Evolutionary conservation across 2,329 filamentous ascomycete species (phyloP), one percentile per base, ranked within the genome.

Genomic region (Mariannaea sp.): DNA sequence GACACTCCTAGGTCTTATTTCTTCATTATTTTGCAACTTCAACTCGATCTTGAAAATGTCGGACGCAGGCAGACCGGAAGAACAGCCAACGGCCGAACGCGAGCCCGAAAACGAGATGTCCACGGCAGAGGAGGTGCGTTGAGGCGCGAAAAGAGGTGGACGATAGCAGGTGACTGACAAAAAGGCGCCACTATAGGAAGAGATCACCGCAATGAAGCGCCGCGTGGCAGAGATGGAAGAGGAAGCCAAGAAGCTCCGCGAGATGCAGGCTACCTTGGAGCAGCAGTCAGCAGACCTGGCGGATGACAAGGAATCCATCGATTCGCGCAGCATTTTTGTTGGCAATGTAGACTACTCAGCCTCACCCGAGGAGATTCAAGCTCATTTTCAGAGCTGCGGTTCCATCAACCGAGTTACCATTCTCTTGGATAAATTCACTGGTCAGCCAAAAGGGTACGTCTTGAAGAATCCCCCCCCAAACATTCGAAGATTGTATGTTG

Each of bases 331-430:
- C 76, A 92, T 99, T 74, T 99, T 99, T 72, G 94, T 99, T 38
- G 94, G 94, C 64, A 99, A 99, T 66, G 94, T 99, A 62, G 94
- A 99, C 75, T 99, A 99, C 74, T 92, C 90, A 58, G 92, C 93
- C 17, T 95, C 92, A 22, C 94, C 94, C 2, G 94, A 99, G 76
- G 94, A 99, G 78, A 67, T 99, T 55, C 94, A 99, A 78, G 90
- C 92, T 55, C 94, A 99, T 71, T 99, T 99, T 77, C 92, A 96
- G 79, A 95, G 87, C 79, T 96, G 92, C 68, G 94, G 94, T 56
- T 91, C 89, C 63, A 99, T 99, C 80, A 99, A 99, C 75, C 88
- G 94, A 56, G 94, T 99, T 55, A 99, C 94, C 1, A 99, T 99
- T 63, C 79, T 99, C 64, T 78, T 99, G 65, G 94, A 99, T 78